Evolutionary conservation across 2,329 filamentous ascomycete species (phyloP).

Genomic region (Rachicladosporium sp.): DNA sequence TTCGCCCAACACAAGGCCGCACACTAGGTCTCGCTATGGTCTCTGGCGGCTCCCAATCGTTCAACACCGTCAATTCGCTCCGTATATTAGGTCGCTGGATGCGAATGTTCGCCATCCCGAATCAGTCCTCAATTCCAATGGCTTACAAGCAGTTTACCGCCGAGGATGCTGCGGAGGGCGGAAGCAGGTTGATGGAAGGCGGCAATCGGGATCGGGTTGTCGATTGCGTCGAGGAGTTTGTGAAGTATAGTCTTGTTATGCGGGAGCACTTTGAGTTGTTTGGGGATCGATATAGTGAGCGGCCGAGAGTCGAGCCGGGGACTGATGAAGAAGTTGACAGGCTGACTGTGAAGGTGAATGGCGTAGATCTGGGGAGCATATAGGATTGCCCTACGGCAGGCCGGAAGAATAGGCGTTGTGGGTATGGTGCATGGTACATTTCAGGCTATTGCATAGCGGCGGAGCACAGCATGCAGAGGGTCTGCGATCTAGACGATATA

Average conservation of each 20-base stretch:
- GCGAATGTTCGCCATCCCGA: conserved; percentile 39
- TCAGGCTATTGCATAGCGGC: too few relatives aligned
- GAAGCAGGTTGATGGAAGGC: conserved; percentile 13
- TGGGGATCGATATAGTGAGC: conserved; percentile 50
- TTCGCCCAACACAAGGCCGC: conserved; percentile 54
- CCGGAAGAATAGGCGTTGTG: too few relatives aligned
- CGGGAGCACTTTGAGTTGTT: conserved; percentile 48
- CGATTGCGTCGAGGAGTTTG: conserved; percentile 51
- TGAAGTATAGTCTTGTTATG: conserved; percentile 57
- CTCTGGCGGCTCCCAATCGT: conserved; percentile 51
- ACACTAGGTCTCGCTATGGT: conserved; percentile 52
- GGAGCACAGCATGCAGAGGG: too few relatives aligned
- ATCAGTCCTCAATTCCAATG: conserved; percentile 51
- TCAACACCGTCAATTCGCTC: conserved; percentile 54
- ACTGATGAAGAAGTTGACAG: too few relatives aligned
- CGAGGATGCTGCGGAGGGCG: conserved; percentile 12
- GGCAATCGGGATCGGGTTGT: conserved; percentile 17
- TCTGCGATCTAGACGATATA: too few relatives aligned
- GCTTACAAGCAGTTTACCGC: conserved; percentile 50
- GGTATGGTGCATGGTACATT: too few relatives aligned
- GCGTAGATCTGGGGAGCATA: too few relatives aligned
- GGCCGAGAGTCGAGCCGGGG: conserved; percentile 14
- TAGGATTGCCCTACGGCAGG: too few relatives aligned
- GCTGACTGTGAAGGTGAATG: too few relatives aligned
- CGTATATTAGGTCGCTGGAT: conserved; percentile 52